Base-by-base conservation (phyloP, 257 asterid species). In the Penstemon eatonii region DNA sequence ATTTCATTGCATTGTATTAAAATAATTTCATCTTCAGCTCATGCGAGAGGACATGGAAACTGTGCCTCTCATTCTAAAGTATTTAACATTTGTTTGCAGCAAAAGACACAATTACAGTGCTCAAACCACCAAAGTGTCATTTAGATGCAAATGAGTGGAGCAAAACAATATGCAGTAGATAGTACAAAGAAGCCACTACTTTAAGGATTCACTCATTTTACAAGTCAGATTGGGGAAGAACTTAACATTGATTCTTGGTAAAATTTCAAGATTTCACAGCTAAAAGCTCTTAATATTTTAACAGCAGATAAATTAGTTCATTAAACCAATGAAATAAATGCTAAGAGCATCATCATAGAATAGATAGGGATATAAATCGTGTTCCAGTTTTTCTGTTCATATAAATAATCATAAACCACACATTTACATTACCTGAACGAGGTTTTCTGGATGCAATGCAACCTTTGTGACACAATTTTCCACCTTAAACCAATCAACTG, bases 401-500 rank as follows among this genome's bases (percentile, higher is more conserved):
- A 47, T 49, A 45, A 60, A 25, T 11, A 8, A 39, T 61, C 60
- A 15, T 50, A 64, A 8, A 56, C 57, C 25, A 65, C 43, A 65
- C 43, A 33, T 51, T 44, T 25, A 46, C 61, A 63, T 81, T 76
- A 94, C 99, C 99, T 91, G 98, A 60, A 84, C 90, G 69, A 94
- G 85, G 82, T 82, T 82, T 73, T 86, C 84, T 52, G 96, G 94
- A 85, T 91, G 92, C 78, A 91, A 80, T 38, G 99, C 96, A 69
- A 91, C 81, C 63, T 85, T 82, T 56, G 89, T 67, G 51, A 73
- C 71, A 70, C 85, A 68, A 42, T 82, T 76, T 54, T 91, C 98
- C 66, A 87, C 89, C 78, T 89, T 91, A 82, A 87, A 91, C 99
- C 99, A 94, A 83, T 94, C 99, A 78, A 94, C 98, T 42, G 96